phyloP scores from a whole-genome alignment of 345 rosid genomes.

The Gossypium raimondii region DNA sequence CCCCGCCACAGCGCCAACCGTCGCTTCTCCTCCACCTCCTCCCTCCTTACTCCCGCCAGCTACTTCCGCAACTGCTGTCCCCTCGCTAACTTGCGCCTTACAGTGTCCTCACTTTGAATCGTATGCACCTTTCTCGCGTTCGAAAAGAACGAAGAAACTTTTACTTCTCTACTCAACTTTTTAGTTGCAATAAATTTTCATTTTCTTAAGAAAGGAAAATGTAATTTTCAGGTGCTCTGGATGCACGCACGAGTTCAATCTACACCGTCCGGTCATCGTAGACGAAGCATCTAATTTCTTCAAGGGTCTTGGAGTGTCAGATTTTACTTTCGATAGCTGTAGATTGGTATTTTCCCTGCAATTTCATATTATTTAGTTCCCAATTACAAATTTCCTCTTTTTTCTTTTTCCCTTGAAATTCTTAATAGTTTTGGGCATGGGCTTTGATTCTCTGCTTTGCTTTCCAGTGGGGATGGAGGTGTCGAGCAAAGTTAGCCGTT shows the following conservation, averaged over 20 bases:
- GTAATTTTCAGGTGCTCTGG: constrained; percentile 71
- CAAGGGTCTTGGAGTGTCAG: constrained; percentile 55
- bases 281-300: constrained; percentile 74
- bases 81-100: constrained; percentile 58
- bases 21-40: constrained; percentile 14
- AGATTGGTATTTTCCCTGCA: constrained; percentile 46
- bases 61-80: constrained; percentile 21
- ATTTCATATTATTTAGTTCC: constrained; percentile 2
- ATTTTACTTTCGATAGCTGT: constrained; percentile 82
- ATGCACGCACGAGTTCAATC: constrained; percentile 81
- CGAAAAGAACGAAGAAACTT: not conserved
- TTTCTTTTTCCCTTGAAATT: not conserved
- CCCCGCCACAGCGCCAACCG: constrained; percentile 15
- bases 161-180: not conserved
- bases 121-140: constrained; percentile 32
- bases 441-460: constrained; percentile 19
- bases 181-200: not conserved
- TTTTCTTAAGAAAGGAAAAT: not conserved
- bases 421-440: not conserved
- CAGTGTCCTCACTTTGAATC: constrained; percentile 79
- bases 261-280: constrained; percentile 64
- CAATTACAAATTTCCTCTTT: constrained; percentile 1
- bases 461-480: constrained; percentile 86
- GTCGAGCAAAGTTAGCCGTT: constrained; percentile 85
- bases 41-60: constrained; percentile 20